Evolutionary conservation across 75 land plant genomes (phyloP).

Genomic region (Ceratopteris richardii): DNA sequence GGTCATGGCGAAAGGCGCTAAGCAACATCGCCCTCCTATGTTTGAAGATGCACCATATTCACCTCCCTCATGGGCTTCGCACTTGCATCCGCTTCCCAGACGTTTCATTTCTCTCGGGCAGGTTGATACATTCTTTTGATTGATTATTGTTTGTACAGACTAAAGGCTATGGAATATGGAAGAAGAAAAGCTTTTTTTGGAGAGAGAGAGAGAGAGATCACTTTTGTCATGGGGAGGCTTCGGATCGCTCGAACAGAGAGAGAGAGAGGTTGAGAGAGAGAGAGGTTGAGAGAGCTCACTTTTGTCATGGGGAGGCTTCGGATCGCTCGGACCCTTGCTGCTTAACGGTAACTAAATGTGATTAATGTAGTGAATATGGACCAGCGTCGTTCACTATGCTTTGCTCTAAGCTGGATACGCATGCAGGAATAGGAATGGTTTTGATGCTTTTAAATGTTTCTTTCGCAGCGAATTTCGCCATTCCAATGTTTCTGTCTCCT

Average conservation of each 20-base stretch:
- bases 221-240: background rate
- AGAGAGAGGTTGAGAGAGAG: background rate
- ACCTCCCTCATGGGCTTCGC: constrained; percentile 6
- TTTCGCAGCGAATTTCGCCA: too few species aligned
- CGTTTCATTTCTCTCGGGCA: constrained; percentile 1
- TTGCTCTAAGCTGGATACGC: too few species aligned
- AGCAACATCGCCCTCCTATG: background rate
- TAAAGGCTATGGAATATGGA: too few species aligned
- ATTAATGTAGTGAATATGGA: too few species aligned
- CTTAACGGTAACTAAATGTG: too few species aligned
- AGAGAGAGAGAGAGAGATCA: background rate
- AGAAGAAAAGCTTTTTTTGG: too few species aligned
- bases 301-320: too few species aligned
- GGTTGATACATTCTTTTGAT: background rate
- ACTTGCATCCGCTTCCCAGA: background rate
- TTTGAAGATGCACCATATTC: constrained; percentile 1
- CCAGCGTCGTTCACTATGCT: too few species aligned
- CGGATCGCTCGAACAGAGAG: background rate
- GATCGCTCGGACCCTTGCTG: background rate
- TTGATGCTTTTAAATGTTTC: too few species aligned
- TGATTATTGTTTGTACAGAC: too few species aligned
- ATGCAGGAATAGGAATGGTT: too few species aligned
- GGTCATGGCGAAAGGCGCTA: background rate
- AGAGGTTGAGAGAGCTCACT: background rate
- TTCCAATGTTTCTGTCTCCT: too few species aligned